Percentiles rank a stretch among this genome's conserved stretches.
phyloP scores from a whole-genome alignment of 495 filamentous ascomycete genomes.

The Aspergillus saccharolyticus region DNA sequence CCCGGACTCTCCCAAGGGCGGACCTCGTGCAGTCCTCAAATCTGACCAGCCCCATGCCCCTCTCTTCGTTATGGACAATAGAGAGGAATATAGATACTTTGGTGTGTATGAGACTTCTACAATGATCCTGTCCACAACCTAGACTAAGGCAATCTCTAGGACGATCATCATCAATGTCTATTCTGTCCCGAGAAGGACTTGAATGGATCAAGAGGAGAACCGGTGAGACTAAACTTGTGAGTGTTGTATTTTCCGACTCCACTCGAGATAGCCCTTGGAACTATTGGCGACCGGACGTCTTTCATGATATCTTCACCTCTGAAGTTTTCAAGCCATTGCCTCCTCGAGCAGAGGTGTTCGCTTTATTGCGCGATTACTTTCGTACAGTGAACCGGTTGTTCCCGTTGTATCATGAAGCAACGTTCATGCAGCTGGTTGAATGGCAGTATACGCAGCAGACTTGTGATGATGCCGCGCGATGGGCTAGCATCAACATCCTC shows the following conservation, averaged over 20 bases:
- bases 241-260: conserved; percentile 69
- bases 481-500: conserved; percentile 91
- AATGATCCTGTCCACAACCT: background rate
- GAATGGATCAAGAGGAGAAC: conserved; percentile 97
- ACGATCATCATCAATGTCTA: conserved; percentile 88
- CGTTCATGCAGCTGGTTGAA: conserved; percentile 93
- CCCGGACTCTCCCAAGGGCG: conserved; percentile 8
- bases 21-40: conserved; percentile 30
- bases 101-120: conserved; percentile 47
- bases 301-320: conserved; percentile 79
- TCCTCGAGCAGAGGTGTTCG: conserved; percentile 69
- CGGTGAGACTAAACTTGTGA: conserved; percentile 80
- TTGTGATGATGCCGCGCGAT: conserved; percentile 91
- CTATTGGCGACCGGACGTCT: conserved; percentile 89
- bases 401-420: conserved; percentile 88
- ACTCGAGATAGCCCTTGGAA: conserved; percentile 78
- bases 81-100: conserved; percentile 86
- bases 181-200: conserved; percentile 90
- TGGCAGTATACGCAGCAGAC: conserved; percentile 88
- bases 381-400: conserved; percentile 96
- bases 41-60: conserved; percentile 45
- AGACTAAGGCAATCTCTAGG: conserved; percentile 46
- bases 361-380: conserved; percentile 84
- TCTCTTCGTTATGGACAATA: conserved; percentile 59
- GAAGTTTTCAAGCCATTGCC: conserved; percentile 75